A percentile compares a stretch with the other conserved stretches of the same genome.
phyloP scores from a whole-genome alignment of 176 grass and related monocot genomes.

The Lolium perenne region DNA sequence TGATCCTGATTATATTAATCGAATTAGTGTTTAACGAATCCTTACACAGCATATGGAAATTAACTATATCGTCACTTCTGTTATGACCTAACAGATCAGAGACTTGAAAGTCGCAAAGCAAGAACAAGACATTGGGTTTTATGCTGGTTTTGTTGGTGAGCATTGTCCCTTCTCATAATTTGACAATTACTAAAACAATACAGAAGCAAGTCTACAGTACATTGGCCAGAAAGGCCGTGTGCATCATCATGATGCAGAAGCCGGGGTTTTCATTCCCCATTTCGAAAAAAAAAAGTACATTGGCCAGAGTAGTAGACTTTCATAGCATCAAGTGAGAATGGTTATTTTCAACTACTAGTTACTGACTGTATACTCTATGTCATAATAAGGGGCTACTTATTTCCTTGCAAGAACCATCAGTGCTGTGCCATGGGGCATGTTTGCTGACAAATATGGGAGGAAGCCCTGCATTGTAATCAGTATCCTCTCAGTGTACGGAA shows the following conservation, averaged over 20 bases:
- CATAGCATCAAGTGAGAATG: neutral
- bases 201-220: neutral
- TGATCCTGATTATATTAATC: neutral
- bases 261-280: too few species aligned
- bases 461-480: constrained; percentile 66
- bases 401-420: constrained; percentile 66
- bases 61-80: neutral
- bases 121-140: constrained; percentile 77
- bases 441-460: constrained; percentile 78
- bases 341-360: neutral
- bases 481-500: constrained; percentile 63
- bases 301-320: neutral
- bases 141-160: constrained; percentile 80
- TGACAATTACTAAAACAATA: neutral
- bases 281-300: neutral
- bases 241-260: too few species aligned
- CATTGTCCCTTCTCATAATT: neutral
- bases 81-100: constrained; percentile 56
- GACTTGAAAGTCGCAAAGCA: constrained; percentile 64
- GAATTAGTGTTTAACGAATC: neutral
- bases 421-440: constrained; percentile 67
- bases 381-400: constrained; percentile 57
- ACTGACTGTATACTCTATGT: constrained; percentile 29
- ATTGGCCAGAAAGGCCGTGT: neutral
- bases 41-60: neutral